Evolutionary conservation across 1,284 basidiomycete genomes (phyloP), one percentile per base, ranked within the genome.

Genomic region (Microbotryum silenes-acaulis): DNA sequence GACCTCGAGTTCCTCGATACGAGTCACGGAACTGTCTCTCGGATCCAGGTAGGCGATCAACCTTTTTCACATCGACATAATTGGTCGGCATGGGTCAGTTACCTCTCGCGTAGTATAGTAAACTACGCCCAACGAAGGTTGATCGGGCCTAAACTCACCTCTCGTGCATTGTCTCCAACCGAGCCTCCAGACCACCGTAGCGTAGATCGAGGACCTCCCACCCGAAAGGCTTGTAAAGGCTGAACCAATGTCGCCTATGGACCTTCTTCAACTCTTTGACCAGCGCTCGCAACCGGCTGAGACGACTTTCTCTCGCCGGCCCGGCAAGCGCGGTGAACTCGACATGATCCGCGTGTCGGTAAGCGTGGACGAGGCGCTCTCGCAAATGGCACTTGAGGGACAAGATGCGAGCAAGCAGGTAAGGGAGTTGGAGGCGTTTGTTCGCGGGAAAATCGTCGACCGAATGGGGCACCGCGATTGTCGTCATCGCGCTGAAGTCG

Each of bases 191-290:
- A 0, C 75, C 76, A 18, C 76, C 76, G 49, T 76, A 76, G 1
- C 76, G 63, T 46, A 77, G 56, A 23, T 77, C 76, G 29, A 77
- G 62, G 18, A 72, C 71, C 62, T 76, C 74, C 71, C 73, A 75
- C 0, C 74, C 75, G 55, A 74, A 74, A 1, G 71, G 71, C 63
- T 72, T 68, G 56, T 61, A 64, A 62, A 66, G 46, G 14, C n/a
- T 31, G 33, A 62, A 56, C 62, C 65, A 69, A 54, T 69, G 74
- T 50, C 66, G 67, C 27, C 75, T 68, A 59, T 77, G 75, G 21
- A 73, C 70, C 20, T 54, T 60, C 61, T 74, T 74, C 56, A 75
- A 55, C 29, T 66, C 59, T 44, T 70, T 66, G 1, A 73, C 66
- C 10, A 72, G 57, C 27, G 23, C 29, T 21, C 67, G 46, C 37